These are phyloP conservation scores for Dendryphion nanum DNA, from an alignment of 2,329 filamentous ascomycete genomes.

Conservation along the genomic window DNA sequence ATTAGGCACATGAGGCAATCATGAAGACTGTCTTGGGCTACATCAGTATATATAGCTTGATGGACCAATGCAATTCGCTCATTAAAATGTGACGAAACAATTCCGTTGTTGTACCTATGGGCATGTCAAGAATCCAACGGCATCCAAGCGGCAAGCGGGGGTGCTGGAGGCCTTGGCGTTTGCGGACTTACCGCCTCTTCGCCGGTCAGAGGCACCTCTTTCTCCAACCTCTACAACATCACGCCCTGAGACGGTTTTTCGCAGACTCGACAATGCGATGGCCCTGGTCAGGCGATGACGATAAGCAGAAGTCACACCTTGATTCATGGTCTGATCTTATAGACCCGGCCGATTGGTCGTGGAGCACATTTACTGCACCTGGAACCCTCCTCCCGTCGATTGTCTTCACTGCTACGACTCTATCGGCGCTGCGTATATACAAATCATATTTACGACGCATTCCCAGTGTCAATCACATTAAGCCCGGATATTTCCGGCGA, in stretches of 20 bases:
- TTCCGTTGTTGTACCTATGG: no score
- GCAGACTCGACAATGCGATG: constrained; percentile 41
- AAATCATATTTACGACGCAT: constrained; percentile 76
- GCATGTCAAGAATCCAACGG: no score
- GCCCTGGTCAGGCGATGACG: constrained; percentile 37
- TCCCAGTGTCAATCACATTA: constrained; percentile 72
- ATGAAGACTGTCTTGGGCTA: no score
- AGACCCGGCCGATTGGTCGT: constrained; percentile 47
- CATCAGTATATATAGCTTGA: no score
- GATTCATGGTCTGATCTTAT: constrained; percentile 41
- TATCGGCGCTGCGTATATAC: constrained; percentile 61
- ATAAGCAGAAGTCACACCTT: constrained; percentile 35
- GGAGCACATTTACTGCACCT: constrained; percentile 55
- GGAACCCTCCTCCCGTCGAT: constrained; percentile 55
- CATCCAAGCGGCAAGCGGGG: no score
- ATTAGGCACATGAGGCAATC: no score
- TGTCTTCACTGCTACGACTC: constrained; percentile 55
- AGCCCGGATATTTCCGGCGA: constrained; percentile 69
- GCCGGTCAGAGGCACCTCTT: no score
- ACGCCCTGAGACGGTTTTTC: constrained; percentile 15
- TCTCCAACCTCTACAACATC: no score
- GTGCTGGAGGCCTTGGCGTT: no score
- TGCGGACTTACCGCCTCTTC: no score
- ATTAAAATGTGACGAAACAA: no score
- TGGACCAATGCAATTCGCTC: no score